phyloP scores from a whole-genome alignment of 2,329 filamentous ascomycete genomes.

The Ascosphaera acerosa region DNA sequence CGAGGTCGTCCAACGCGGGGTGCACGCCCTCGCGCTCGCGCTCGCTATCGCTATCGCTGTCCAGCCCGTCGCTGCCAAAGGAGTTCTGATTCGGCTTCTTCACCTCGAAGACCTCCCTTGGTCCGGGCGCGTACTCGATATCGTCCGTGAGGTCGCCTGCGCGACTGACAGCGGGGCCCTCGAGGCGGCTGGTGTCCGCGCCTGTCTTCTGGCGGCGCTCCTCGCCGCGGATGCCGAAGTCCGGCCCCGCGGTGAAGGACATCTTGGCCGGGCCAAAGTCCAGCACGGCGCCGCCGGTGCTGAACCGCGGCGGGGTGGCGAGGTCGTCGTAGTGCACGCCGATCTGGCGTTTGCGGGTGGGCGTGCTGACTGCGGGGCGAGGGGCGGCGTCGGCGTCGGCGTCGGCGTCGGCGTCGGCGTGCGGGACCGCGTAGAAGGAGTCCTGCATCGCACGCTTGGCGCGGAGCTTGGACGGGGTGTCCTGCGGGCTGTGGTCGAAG shows the following conservation, averaged over 20 bases:
- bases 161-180: neutral
- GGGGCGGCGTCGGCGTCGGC: neutral
- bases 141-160: neutral
- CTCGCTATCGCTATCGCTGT: neutral
- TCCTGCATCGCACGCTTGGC: conserved; percentile 2
- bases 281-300: neutral
- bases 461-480: conserved; percentile 12
- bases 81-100: neutral
- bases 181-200: neutral
- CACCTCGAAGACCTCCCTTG: neutral
- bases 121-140: neutral
- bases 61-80: neutral
- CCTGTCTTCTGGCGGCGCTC: neutral
- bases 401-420: conserved; percentile 1
- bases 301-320: neutral
- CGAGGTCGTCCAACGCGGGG: too few species aligned
- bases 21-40: neutral
- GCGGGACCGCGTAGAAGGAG: neutral
- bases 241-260: neutral
- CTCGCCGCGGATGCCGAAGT: neutral
- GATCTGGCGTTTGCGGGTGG: neutral
- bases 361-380: neutral
- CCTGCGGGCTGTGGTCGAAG: conserved; percentile 12
- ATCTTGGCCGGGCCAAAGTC: neutral
- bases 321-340: neutral